Evolutionary conservation across 139 green algal species (phyloP).

Genomic region (Trebouxia sp.): DNA sequence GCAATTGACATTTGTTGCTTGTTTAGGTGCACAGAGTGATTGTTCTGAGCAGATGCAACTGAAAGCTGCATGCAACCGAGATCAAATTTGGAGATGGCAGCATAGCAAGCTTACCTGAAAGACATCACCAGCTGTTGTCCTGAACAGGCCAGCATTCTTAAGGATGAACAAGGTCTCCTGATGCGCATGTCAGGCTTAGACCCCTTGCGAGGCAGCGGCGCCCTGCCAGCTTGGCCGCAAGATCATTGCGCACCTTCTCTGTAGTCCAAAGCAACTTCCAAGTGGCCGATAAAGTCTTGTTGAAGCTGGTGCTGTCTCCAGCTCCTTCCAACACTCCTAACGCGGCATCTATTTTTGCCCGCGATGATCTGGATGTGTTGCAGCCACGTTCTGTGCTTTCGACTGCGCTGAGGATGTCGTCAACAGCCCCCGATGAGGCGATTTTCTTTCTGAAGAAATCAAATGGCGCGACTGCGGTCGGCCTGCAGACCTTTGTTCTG

Average conservation of each 20-base stretch:
- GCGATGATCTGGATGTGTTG: slow-evolving; percentile 19
- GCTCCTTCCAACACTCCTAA: slow-evolving; percentile 41
- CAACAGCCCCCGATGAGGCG: not conserved
- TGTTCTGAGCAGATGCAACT: not conserved
- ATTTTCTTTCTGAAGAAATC: not conserved
- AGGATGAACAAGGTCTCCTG: slow-evolving; percentile 88
- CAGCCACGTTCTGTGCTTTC: slow-evolving; percentile 44
- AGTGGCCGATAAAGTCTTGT: slow-evolving; percentile 48
- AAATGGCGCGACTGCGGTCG: not conserved
- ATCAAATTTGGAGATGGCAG: not conserved
- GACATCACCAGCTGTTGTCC: slow-evolving; percentile 74
- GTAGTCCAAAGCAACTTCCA: slow-evolving; percentile 89
- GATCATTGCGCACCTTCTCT: slow-evolving; percentile 48
- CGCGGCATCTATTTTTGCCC: slow-evolving; percentile 36
- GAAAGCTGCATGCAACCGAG: not conserved
- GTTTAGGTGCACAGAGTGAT: too few species aligned
- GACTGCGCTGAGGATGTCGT: slow-evolving; percentile 37
- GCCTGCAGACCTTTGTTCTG: not conserved
- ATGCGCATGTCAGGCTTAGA: not conserved
- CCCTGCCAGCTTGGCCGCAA: not conserved
- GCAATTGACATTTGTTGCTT: not conserved
- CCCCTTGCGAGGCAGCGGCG: not conserved
- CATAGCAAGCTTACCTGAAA: slow-evolving; percentile 65
- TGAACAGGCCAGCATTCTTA: slow-evolving; percentile 75
- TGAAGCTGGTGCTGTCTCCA: slow-evolving; percentile 32